Conservation (phyloP, 768 basidiomycete genomes). For the Lactarius hengduanensis region DNA sequence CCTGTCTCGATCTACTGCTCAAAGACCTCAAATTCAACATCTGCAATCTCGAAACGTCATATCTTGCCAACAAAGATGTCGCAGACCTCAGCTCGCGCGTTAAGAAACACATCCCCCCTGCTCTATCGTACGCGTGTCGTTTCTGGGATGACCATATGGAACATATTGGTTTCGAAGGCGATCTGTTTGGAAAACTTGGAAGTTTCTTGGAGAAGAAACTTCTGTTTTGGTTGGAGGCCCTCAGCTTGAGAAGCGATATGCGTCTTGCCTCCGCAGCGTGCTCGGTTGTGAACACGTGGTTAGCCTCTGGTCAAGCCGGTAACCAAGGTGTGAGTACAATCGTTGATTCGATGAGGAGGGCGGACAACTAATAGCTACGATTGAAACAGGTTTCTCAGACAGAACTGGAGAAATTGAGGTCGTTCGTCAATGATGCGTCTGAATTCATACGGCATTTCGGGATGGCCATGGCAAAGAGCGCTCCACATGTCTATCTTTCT, state of each 20-base stretch:
- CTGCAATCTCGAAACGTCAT: slow-evolving; percentile 3
- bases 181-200: not conserved
- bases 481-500: not conserved
- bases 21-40: not conserved
- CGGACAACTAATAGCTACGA: not conserved
- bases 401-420: not conserved
- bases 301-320: not conserved
- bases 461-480: not conserved
- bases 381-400: not conserved
- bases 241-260: not conserved
- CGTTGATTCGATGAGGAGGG: not conserved
- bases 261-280: not conserved
- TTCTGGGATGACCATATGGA: slow-evolving; percentile 6
- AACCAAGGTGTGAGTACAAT: not conserved
- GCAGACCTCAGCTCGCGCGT: not conserved
- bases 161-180: not conserved
- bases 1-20: not conserved
- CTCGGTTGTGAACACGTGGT: not conserved
- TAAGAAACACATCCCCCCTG: not conserved
- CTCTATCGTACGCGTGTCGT: not conserved
- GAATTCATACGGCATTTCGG: slow-evolving; percentile 1
- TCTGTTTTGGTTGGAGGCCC: slow-evolving; percentile 9
- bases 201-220: not conserved
- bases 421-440: not conserved
- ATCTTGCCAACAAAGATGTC: not conserved